Conservation (phyloP, 805 yeast species). For the Candida chauliodis region DNA sequence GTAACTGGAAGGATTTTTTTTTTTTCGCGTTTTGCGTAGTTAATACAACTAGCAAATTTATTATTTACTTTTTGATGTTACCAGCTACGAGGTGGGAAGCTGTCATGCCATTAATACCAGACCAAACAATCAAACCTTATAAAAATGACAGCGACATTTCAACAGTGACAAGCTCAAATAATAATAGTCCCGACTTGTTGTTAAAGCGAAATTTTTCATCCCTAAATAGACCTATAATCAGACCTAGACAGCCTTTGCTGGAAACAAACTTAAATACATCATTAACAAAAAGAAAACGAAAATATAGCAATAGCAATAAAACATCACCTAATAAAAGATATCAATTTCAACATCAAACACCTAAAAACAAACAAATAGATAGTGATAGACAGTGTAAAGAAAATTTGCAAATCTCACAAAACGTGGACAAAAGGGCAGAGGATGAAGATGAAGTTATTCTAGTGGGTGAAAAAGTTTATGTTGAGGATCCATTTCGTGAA, state of each 20-base stretch:
- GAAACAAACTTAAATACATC: slow-evolving; percentile 41
- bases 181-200: not conserved
- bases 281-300: slow-evolving; percentile 33
- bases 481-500: not conserved
- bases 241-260: slow-evolving; percentile 31
- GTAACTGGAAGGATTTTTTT: too few relatives aligned
- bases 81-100: not conserved
- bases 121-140: not conserved
- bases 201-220: slow-evolving; percentile 11
- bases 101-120: not conserved
- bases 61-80: not conserved
- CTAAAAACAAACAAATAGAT: not conserved
- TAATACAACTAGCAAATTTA: not conserved
- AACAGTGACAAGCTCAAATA: not conserved
- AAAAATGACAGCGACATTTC: not conserved
- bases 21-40: slow-evolving; percentile 3
- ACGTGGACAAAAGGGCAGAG: not conserved
- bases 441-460: not conserved
- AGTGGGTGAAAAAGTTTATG: slow-evolving; percentile 4
- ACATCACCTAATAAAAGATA: too few relatives aligned
- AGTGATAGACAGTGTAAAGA: not conserved
- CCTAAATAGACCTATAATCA: slow-evolving; percentile 5
- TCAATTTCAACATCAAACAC: not conserved
- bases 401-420: not conserved
- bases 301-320: too few relatives aligned